phyloP scores from a whole-genome alignment of 768 basidiomycete genomes.

The Amanita exitialis region DNA sequence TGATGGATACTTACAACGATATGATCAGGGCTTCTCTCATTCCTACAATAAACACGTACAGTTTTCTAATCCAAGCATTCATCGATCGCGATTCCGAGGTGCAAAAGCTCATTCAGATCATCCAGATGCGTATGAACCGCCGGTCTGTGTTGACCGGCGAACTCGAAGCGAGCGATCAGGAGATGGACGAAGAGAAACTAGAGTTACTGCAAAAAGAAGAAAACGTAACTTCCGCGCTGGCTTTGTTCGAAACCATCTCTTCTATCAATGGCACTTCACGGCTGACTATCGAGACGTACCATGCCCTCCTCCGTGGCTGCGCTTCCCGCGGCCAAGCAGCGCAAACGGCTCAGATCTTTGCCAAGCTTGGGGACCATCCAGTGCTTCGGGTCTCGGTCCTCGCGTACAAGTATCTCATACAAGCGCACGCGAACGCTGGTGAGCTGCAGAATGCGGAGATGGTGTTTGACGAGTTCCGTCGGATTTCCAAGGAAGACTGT shows the following conservation, averaged over 20 bases:
- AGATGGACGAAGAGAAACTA: conserved; percentile 27
- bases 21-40: conserved; percentile 52
- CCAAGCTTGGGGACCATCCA: conserved; percentile 41
- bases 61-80: conserved; percentile 48
- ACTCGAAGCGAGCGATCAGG: conserved; percentile 8
- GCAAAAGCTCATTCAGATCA: conserved; percentile 26
- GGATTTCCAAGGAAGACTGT: conserved; percentile 18
- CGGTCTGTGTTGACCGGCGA: conserved; percentile 17
- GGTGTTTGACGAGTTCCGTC: conserved; percentile 52
- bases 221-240: conserved; percentile 62
- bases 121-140: conserved; percentile 33
- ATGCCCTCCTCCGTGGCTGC: conserved; percentile 50
- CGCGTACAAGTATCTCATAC: conserved; percentile 47
- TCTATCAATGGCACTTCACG: conserved; percentile 14
- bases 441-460: conserved; percentile 40
- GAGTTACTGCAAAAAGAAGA: conserved; percentile 45
- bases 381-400: conserved; percentile 21
- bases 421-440: conserved; percentile 41
- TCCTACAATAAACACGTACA: conserved; percentile 58
- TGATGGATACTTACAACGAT: conserved; percentile 63
- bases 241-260: conserved; percentile 56
- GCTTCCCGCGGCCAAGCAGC: conserved; percentile 46
- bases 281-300: conserved; percentile 32
- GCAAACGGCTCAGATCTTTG: conserved; percentile 55
- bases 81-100: conserved; percentile 63